Base-by-base conservation (phyloP, 257 asterid species). In the Parsonsia alboflavescens region DNA sequence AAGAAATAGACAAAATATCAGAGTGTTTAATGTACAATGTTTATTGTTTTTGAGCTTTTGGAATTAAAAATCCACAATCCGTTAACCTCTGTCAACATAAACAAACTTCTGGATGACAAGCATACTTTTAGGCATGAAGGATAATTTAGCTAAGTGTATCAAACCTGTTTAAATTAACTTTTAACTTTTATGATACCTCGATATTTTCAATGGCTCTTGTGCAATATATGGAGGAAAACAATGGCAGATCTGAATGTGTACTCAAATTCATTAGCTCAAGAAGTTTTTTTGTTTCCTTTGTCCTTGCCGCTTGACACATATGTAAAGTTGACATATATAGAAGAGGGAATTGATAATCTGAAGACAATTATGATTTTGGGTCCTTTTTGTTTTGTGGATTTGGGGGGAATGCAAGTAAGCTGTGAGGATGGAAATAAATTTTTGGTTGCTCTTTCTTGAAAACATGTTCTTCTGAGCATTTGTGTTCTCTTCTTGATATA, bases 391-490 rank as follows among this genome's bases (percentile, higher is more conserved):
- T 28, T 28, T 48, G 62, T 45, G 15, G 26, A 53, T 24, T 4
- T 4, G 62, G 44, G 42, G 63, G 30, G 28, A 70, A 70, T 62
- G 59, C 61, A 53, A 50, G 62, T 44, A 62, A 33, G 4, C 11
- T 70, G 58, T 68, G 42, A 70, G 28, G 49, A 26, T 46, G 74
- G 12, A 8, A 17, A 30, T 16, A 33, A 28, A 28, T 39, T 48
- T 50, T 17, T 24, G 26, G 59, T 44, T 65, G 42, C 46, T 28
- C 15, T 46, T 41, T 13, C 2, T 17, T 8, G 61, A 12, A 66
- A 42, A n/a, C 19, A 52, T 30, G n/a, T 44, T 13, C 33, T 28
- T 57, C 78, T 85, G 79, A 84, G 42, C 46, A 80, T 77, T 82
- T 6, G 50, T 63, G 66, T 54, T 65, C 71, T 85, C 68, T 73